A percentile compares a stretch with the other conserved stretches of the same genome.
phyloP scores from a whole-genome alignment of 176 grass and related monocot species.

The Chloris gayana region DNA sequence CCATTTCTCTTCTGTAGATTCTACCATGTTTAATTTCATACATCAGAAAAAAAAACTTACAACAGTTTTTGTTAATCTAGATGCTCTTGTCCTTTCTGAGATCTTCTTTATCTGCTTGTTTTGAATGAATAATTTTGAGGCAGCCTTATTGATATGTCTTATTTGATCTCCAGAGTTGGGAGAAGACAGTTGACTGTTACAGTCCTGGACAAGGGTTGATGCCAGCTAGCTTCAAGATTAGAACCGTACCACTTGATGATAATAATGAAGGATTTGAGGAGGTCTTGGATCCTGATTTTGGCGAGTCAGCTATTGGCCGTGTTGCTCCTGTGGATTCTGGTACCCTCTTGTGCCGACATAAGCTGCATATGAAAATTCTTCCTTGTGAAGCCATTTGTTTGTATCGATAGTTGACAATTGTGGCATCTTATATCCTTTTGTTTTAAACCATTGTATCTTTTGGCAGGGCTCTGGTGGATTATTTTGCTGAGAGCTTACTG shows the following conservation, averaged over 20 bases:
- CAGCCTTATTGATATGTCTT: constrained; percentile 2
- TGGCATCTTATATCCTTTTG: constrained; percentile 3
- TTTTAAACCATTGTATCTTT: constrained; percentile 19
- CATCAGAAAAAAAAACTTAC: neutral
- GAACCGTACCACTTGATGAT: constrained; percentile 65
- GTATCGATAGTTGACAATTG: neutral
- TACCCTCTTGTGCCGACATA: constrained; percentile 20
- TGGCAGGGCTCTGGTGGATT: constrained; percentile 84
- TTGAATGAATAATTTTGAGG: neutral
- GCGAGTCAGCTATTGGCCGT: constrained; percentile 79
- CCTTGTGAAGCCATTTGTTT: neutral
- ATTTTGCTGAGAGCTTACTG: constrained; percentile 85
- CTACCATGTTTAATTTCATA: constrained; percentile 8
- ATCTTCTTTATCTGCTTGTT: constrained; percentile 16
- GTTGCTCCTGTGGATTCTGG: constrained; percentile 90
- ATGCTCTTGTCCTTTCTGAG: neutral
- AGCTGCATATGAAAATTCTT: neutral
- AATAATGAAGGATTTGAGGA: constrained; percentile 77
- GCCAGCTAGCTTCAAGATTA: constrained; percentile 85
- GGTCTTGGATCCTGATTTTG: constrained; percentile 82
- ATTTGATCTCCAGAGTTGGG: constrained; percentile 78
- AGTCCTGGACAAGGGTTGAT: constrained; percentile 88
- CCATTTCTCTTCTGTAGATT: neutral
- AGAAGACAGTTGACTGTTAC: constrained; percentile 89
- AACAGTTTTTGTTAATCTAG: constrained; percentile 2